Evolutionary conservation across 352 stramenopile species (phyloP), one percentile per base, ranked within the genome.

Genomic region (Peronospora tabacina): DNA sequence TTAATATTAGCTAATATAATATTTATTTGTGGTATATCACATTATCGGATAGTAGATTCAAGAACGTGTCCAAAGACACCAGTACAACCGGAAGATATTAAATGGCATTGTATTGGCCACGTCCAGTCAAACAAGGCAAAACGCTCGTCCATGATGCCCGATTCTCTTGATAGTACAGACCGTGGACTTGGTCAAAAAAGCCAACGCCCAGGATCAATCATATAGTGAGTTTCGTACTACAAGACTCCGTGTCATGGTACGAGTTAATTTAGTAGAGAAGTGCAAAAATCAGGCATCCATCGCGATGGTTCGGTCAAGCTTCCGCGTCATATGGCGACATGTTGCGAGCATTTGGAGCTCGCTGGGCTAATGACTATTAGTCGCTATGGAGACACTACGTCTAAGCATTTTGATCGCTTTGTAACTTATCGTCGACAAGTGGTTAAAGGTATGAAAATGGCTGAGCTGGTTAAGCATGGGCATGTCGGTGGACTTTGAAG

Each of bases 401-500:
- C 69, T 53, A 68, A 82, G 43, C 97, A 88, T 66, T 98, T 98
- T 56, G 82, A 98, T 43, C 80, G 65, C 28, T 73, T 98, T 7
- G 71, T 82, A 15, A 58, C 66, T 13, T 95, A 72, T 49, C 74
- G 89, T 17, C 72, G 79, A 55, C 35, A 66, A 12, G 61, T 96
- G 32, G 82, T 82, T 6, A 72, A 82, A 20, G 70, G 75, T 7
- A 68, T 95, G 13, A 61, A 61, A n/a, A 63, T 71, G 30, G 38
- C 87, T 15, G 68, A 83, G 35, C 62, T 73, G 2, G 66, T 77
- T 99, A 17, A 98, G 90, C 54, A 99, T 99, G 97, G 97, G 97
- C 57, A 99, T 99, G 97, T 98, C 88, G n/a, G 82, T 76, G 15
- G 97, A 99, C 65, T 99, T 93, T 68, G 91, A 98, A n/a, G n/a